These are phyloP conservation scores for Diaporthe nobilis DNA, from an alignment of 2,329 filamentous ascomycete species.

Conservation along the genomic window DNA sequence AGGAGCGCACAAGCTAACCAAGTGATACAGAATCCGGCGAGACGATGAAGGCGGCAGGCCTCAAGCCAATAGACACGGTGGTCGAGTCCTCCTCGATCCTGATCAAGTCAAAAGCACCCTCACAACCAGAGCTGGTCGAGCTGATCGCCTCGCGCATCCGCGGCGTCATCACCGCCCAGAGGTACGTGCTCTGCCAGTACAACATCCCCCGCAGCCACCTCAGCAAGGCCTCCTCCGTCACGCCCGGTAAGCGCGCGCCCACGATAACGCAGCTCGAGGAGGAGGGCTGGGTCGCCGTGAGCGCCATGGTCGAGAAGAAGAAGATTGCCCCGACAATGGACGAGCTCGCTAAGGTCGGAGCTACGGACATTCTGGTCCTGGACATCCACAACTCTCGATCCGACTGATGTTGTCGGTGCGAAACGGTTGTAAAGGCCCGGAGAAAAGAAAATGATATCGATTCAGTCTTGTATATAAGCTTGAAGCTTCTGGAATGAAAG, in stretches of 20 bases:
- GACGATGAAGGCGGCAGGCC: conserved; percentile 95
- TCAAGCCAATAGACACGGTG: conserved; percentile 95
- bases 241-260: conserved; percentile 92
- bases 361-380: conserved; percentile 87
- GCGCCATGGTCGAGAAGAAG: conserved; percentile 93
- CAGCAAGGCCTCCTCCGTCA: conserved; percentile 78
- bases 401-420: neutral
- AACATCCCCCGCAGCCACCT: conserved; percentile 85
- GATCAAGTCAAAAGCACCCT: conserved; percentile 89
- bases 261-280: conserved; percentile 92
- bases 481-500: conserved; percentile 8
- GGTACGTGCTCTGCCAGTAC: conserved; percentile 95
- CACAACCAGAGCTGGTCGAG: conserved; percentile 84
- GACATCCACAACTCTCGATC: conserved; percentile 80
- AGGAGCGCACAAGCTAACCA: neutral
- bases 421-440: neutral
- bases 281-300: conserved; percentile 94
- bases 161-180: conserved; percentile 95
- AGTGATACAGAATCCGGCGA: conserved; percentile 85
- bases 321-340: conserved; percentile 90
- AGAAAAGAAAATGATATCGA: neutral
- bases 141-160: conserved; percentile 89
- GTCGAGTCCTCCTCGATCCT: conserved; percentile 89
- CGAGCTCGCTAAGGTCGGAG: conserved; percentile 80
- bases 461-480: conserved; percentile 21